A percentile compares a stretch with the other conserved stretches of the same genome.
phyloP scores from a whole-genome alignment of 2,329 filamentous ascomycete genomes.

The Colletotrichum coccodes region DNA sequence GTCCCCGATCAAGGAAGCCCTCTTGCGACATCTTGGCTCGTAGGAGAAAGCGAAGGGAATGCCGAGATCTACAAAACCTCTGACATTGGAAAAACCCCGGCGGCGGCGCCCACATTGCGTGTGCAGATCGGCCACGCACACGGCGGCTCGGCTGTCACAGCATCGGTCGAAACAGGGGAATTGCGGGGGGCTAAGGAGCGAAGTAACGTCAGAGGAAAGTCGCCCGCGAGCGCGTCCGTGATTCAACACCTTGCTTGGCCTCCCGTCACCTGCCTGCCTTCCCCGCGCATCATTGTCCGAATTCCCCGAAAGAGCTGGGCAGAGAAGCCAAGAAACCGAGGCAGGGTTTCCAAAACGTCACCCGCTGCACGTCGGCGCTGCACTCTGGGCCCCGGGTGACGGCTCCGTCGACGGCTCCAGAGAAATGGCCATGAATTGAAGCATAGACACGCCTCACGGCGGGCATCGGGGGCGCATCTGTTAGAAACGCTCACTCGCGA shows the following conservation, averaged over 20 bases:
- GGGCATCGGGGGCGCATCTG: too few species aligned
- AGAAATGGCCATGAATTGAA: constrained; percentile 21
- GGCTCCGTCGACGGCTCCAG: background rate
- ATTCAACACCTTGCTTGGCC: background rate
- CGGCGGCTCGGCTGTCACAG: constrained; percentile 17
- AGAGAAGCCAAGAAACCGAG: background rate
- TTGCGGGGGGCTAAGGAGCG: background rate
- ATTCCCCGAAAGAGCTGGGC: background rate
- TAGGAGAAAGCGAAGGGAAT: background rate
- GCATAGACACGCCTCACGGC: constrained; percentile 6
- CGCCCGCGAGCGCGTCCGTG: background rate
- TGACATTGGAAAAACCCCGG: background rate
- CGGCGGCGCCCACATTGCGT: constrained; percentile 12
- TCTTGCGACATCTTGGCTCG: constrained; percentile 9
- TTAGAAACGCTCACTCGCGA: background rate
- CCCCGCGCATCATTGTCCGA: background rate
- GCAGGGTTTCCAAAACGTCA: constrained; percentile 16
- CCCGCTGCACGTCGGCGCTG: background rate
- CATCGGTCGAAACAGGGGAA: constrained; percentile 16
- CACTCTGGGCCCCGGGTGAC: background rate
- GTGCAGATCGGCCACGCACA: constrained; percentile 15
- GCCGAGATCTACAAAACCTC: background rate
- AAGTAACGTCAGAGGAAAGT: constrained; percentile 1
- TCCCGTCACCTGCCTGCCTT: background rate
- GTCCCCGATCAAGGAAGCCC: background rate